Conservation (phyloP, 495 filamentous ascomycete genomes). For the Tetracladium setigerum region DNA sequence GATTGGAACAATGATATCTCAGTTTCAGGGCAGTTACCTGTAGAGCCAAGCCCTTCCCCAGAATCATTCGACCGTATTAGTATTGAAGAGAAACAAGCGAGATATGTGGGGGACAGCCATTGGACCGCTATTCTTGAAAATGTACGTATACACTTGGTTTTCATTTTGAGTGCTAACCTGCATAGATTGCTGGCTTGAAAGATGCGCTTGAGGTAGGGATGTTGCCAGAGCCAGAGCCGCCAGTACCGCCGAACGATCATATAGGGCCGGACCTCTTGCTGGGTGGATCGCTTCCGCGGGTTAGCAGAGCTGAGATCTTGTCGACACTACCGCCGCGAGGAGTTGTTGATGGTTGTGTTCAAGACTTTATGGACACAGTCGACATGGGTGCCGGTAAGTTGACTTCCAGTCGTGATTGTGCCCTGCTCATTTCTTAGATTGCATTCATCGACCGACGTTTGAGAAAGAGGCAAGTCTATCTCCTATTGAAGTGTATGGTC, state of each 20-base stretch:
- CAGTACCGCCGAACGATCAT: slow-evolving; percentile 1
- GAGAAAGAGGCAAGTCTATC: slow-evolving; percentile 18
- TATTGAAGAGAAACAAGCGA: slow-evolving; percentile 27
- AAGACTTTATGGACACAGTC: neutral
- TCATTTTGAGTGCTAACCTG: slow-evolving; percentile 24
- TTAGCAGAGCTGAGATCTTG: slow-evolving; percentile 30
- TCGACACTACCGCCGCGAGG: slow-evolving; percentile 29
- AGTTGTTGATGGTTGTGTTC: slow-evolving; percentile 24
- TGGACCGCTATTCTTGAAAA: slow-evolving; percentile 46
- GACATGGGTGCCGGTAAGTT: slow-evolving; percentile 29
- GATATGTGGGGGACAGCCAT: slow-evolving; percentile 42
- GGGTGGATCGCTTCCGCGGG: slow-evolving; percentile 6
- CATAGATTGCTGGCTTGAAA: slow-evolving; percentile 23
- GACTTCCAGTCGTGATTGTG: slow-evolving; percentile 27
- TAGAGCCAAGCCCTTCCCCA: neutral
- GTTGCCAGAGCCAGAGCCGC: no score
- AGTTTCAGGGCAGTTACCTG: no score
- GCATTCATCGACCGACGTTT: slow-evolving; percentile 38
- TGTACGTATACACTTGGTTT: slow-evolving; percentile 22
- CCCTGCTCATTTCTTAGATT: slow-evolving; percentile 3
- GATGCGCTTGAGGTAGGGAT: slow-evolving; percentile 22
- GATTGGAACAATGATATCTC: no score
- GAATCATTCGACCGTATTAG: slow-evolving; percentile 27
- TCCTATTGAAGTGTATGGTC: neutral
- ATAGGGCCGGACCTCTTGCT: slow-evolving; percentile 12